Evolutionary conservation across 1,284 basidiomycete genomes (phyloP), one percentile per base, ranked within the genome.

Genomic region (Cutaneotrichosporon arboriforme): DNA sequence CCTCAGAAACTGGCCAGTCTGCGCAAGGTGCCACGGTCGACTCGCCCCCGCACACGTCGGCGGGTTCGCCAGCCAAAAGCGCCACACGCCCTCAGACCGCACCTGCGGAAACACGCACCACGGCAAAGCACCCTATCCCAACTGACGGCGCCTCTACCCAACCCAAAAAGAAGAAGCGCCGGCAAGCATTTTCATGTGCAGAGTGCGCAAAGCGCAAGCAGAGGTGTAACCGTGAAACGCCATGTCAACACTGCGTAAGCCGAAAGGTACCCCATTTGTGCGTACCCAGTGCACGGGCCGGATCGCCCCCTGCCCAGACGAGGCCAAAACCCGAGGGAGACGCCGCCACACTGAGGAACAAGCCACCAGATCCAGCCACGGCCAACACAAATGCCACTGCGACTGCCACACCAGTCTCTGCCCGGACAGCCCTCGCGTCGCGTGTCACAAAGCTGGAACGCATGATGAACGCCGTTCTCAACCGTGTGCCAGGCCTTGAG

Each of bases 181-280:
- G 71, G 17, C 64, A 69, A 13, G 71, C 71, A 1, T 60, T 71
- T 21, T 62, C 61, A 4, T 73, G 71, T 46, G 68, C 67, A 10
- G 69, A 73, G 54, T 73, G 71, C 34, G 64, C 69, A 5, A 73
- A 73, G 47, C 58, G 71, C 37, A 73, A 73, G 50, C 71, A 73
- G 40, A 68, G 66, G 49, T 73, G 71, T 53, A 71, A 73, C 55
- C 54, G 71, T n/a, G 66, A 72, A 39, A 70, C 67, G 22, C 71
- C 71, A 8, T 73, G 71, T 48, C 69, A 72, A 42, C 71, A 73
- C 48, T 73, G 71, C 42, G 60, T 67, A 1, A 64, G 65, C 26
- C 55, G 70, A 34, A 56, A 68, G 34, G 71, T 72, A 0, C 67
- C 68, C 5, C 66, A 71, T 33, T 59, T 71, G 17, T 71, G 69